A percentile compares a stretch with the other conserved stretches of the same genome.
Conservation (phyloP, 73 alveolate species). For the Effrenium voratum region DNA sequence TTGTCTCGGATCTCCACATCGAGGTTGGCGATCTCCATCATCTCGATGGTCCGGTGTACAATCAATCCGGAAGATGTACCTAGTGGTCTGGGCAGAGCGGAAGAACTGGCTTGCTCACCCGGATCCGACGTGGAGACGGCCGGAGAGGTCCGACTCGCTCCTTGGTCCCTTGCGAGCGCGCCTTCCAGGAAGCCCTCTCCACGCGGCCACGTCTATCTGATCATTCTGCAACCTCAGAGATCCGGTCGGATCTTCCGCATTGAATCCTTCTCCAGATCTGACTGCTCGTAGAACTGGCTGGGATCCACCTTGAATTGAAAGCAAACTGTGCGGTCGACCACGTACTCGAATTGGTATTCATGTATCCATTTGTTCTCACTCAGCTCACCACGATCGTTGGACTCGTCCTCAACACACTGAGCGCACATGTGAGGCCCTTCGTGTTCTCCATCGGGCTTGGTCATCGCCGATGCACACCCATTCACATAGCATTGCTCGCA, state of each 20-base stretch:
- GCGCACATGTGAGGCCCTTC: no score
- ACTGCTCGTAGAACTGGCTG: no score
- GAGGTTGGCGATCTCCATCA: constrained; percentile 24
- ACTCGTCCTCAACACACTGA: no score
- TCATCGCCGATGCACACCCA: background rate
- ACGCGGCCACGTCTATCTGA: background rate
- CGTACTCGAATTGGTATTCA: no score
- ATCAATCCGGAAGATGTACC: background rate
- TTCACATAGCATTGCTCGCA: background rate
- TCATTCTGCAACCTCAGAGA: background rate
- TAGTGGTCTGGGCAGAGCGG: background rate
- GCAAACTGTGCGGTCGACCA: no score
- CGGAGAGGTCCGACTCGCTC: constrained; percentile 26
- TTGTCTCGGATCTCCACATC: constrained; percentile 18
- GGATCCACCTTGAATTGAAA: no score
- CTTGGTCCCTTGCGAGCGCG: background rate
- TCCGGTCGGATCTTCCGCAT: background rate
- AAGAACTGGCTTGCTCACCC: background rate
- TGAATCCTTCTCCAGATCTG: background rate
- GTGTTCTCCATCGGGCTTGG: background rate
- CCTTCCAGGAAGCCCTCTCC: background rate
- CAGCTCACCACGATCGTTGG: no score
- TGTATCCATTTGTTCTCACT: no score
- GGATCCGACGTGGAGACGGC: no score
- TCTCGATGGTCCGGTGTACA: constrained; percentile 43